phyloP scores from a whole-genome alignment of 2,329 filamentous ascomycete genomes.

The Alternaria sp. region DNA sequence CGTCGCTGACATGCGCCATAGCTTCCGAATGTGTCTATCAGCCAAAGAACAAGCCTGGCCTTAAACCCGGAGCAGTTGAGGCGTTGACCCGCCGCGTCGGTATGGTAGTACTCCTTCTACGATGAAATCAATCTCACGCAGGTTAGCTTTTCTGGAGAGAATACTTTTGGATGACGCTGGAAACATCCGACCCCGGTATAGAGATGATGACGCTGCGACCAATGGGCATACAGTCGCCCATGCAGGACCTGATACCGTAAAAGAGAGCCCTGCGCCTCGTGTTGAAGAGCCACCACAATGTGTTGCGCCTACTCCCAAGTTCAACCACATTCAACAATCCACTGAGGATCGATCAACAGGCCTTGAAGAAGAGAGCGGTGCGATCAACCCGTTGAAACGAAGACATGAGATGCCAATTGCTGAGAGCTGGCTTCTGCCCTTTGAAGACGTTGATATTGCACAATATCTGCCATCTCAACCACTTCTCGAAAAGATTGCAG shows the following conservation, averaged over 20 bases:
- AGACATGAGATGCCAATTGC: constrained; percentile 28
- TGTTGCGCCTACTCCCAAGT: constrained; percentile 2
- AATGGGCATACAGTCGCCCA: neutral
- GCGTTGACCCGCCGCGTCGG: constrained; percentile 46
- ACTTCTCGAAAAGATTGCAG: constrained; percentile 37
- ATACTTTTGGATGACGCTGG: constrained; percentile 42
- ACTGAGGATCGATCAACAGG: neutral
- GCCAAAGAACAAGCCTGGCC: constrained; percentile 46
- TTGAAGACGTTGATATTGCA: constrained; percentile 34
- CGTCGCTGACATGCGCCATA: constrained; percentile 24
- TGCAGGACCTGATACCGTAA: neutral
- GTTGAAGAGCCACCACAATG: constrained; percentile 7
- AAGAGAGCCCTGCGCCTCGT: constrained; percentile 6
- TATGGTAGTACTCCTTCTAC: constrained; percentile 16
- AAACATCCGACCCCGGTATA: constrained; percentile 35
- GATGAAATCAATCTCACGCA: constrained; percentile 20
- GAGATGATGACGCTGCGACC: constrained; percentile 4
- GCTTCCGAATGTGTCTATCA: constrained; percentile 43
- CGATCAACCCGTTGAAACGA: constrained; percentile 35
- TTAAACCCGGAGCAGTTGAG: constrained; percentile 47
- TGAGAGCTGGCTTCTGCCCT: constrained; percentile 28
- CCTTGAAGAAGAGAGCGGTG: neutral
- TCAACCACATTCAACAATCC: neutral
- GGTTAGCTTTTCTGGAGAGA: constrained; percentile 40
- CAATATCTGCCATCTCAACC: constrained; percentile 39